Conservation (phyloP, 1,284 basidiomycete genomes). For the Omphalotus olearius region DNA sequence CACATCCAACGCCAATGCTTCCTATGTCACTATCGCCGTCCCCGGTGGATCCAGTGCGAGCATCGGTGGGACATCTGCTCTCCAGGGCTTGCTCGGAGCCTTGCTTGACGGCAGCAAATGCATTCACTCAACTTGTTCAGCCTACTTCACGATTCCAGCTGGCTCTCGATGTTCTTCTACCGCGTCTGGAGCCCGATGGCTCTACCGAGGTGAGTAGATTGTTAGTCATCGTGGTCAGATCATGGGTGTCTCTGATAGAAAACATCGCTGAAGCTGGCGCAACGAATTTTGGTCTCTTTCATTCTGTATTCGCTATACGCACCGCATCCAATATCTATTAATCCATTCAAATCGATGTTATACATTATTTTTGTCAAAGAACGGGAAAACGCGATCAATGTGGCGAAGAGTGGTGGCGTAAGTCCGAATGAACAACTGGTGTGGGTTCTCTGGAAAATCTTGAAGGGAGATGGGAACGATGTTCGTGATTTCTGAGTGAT, state of each 20-base stretch:
- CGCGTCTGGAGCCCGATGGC: conserved; percentile 51
- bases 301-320: conserved; percentile 73
- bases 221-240: neutral
- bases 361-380: conserved; percentile 62
- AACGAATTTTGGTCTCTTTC: conserved; percentile 71
- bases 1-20: conserved; percentile 1
- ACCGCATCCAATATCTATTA: conserved; percentile 69
- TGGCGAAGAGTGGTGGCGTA: conserved; percentile 46
- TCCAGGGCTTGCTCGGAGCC: conserved; percentile 59
- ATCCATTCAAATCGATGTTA: conserved; percentile 71
- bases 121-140: conserved; percentile 68
- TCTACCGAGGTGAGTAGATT: conserved; percentile 44
- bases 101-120: conserved; percentile 68
- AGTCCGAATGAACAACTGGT: conserved; percentile 64
- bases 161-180: conserved; percentile 71
- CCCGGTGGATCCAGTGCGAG: conserved; percentile 15
- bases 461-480: conserved; percentile 74
- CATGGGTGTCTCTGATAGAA: neutral
- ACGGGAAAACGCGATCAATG: conserved; percentile 49
- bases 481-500: conserved; percentile 46
- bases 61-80: conserved; percentile 59
- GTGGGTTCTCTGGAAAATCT: conserved; percentile 80
- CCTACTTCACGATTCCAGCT: conserved; percentile 70
- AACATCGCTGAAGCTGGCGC: conserved; percentile 43
- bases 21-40: conserved; percentile 2